A percentile compares a stretch with the other conserved stretches of the same genome.
phyloP scores from a whole-genome alignment of 2,329 filamentous ascomycete species.

The Aspergillus ochraceoroseus region DNA sequence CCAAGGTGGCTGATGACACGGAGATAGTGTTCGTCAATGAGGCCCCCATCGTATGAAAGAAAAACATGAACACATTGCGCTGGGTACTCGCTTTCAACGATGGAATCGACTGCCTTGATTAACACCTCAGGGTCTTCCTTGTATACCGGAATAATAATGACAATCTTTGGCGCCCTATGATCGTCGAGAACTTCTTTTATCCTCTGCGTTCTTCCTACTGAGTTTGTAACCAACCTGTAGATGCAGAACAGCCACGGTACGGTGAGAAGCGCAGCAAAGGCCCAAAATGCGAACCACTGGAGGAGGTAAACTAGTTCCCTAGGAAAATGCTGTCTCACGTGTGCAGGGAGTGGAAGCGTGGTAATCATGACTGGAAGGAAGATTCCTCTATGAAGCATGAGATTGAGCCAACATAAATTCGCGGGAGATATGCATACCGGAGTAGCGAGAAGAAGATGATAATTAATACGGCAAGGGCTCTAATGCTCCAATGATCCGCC shows the following conservation, averaged over 20 bases:
- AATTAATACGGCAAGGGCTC: conserved; percentile 69
- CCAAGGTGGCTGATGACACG: conserved; percentile 81
- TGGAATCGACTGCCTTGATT: conserved; percentile 79
- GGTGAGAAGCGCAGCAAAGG: conserved; percentile 77
- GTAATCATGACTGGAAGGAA: conserved; percentile 94
- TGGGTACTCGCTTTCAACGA: conserved; percentile 91
- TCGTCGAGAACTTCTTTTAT: conserved; percentile 84
- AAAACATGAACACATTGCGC: conserved; percentile 90
- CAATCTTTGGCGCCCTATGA: conserved; percentile 80
- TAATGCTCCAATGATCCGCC: conserved; percentile 80
- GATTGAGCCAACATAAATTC: background rate
- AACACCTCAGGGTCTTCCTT: conserved; percentile 82
- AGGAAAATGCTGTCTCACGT: conserved; percentile 70
- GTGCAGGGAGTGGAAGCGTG: conserved; percentile 73
- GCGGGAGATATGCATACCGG: conserved; percentile 61
- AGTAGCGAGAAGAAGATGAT: conserved; percentile 68
- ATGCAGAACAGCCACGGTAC: conserved; percentile 91
- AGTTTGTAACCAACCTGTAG: conserved; percentile 83
- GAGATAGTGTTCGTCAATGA: conserved; percentile 82
- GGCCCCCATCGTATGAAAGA: conserved; percentile 86
- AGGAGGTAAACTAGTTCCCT: conserved; percentile 61
- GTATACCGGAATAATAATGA: conserved; percentile 96
- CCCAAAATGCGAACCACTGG: conserved; percentile 95
- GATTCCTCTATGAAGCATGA: conserved; percentile 54
- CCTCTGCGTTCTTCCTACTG: conserved; percentile 72